These are phyloP conservation scores for Andrographis paniculata DNA, from an alignment of 305 asterid species.

Conservation along the genomic window DNA sequence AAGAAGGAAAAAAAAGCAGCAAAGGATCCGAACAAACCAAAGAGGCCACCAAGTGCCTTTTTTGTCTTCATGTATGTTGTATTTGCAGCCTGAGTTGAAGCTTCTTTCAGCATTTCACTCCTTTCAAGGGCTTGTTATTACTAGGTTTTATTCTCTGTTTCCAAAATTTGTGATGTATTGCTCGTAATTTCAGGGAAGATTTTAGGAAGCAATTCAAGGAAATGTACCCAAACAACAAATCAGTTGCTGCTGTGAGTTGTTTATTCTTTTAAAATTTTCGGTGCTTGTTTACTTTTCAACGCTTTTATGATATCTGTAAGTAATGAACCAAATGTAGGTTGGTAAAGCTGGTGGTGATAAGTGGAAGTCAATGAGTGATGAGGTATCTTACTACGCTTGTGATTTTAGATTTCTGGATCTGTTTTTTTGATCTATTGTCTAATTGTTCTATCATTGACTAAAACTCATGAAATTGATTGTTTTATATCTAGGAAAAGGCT, in stretches of 20 bases:
- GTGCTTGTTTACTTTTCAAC: background rate
- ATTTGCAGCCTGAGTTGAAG: background rate
- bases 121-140: no score
- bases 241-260: conserved; percentile 67
- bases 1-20: conserved; percentile 59
- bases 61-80: conserved; percentile 78
- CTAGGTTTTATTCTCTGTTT: no score
- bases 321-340: conserved; percentile 31
- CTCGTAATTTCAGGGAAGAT: conserved; percentile 44
- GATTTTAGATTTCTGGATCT: background rate
- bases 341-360: conserved; percentile 72
- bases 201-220: conserved; percentile 71
- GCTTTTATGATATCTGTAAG: background rate
- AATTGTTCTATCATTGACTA: background rate
- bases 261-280: background rate
- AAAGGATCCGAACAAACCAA: conserved; percentile 96
- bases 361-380: conserved; percentile 57
- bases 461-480: conserved; percentile 1
- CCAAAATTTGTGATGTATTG: background rate
- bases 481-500: conserved; percentile 40
- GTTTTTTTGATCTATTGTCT: background rate
- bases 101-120: background rate
- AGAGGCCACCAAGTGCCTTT: conserved; percentile 95
- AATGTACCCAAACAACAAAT: conserved; percentile 67
- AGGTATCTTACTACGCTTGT: conserved; percentile 29